A percentile compares a stretch with the other conserved stretches of the same genome.
Conservation (phyloP, 441 rosid species). For the Populus trichocarpa region DNA sequence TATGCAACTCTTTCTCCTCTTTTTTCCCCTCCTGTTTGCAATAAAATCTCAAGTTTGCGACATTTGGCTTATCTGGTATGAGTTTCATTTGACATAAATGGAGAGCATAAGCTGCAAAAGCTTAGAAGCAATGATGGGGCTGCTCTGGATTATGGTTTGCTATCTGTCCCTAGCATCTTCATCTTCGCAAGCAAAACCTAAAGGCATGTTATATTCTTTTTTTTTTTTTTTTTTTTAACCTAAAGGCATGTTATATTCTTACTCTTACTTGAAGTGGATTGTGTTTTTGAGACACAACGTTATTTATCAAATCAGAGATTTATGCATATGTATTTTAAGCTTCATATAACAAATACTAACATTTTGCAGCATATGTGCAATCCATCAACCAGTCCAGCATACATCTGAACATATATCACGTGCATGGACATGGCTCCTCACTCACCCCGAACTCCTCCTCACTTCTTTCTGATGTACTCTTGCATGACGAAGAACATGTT, state of each 20-base stretch:
- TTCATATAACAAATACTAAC: not conserved
- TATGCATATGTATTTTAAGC: not conserved
- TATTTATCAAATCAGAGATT: not conserved
- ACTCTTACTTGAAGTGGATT: not conserved
- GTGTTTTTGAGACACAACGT: not conserved
- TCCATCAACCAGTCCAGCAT: conserved; percentile 3
- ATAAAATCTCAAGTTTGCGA: not conserved
- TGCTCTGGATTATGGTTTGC: conserved; percentile 7
- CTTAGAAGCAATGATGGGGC: conserved; percentile 1
- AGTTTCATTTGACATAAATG: not conserved
- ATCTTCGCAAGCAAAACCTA: conserved; percentile 9
- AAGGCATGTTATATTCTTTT: no score
- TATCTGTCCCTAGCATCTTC: conserved; percentile 11
- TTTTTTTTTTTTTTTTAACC: no score
- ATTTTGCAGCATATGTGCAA: conserved; percentile 17
- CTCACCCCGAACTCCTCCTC: conserved; percentile 13
- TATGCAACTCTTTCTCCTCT: not conserved
- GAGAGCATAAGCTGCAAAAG: not conserved
- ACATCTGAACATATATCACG: conserved; percentile 23
- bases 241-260: not conserved
- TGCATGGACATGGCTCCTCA: conserved; percentile 11
- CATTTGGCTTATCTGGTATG: not conserved
- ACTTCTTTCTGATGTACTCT: conserved; percentile 20
- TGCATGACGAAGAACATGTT: conserved; percentile 19
- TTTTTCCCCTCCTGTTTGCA: not conserved